A percentile compares a stretch with the other conserved stretches of the same genome.
Evolutionary conservation across 306 rosid genomes (phyloP).

Genomic region (Cicer chorassanicum): DNA sequence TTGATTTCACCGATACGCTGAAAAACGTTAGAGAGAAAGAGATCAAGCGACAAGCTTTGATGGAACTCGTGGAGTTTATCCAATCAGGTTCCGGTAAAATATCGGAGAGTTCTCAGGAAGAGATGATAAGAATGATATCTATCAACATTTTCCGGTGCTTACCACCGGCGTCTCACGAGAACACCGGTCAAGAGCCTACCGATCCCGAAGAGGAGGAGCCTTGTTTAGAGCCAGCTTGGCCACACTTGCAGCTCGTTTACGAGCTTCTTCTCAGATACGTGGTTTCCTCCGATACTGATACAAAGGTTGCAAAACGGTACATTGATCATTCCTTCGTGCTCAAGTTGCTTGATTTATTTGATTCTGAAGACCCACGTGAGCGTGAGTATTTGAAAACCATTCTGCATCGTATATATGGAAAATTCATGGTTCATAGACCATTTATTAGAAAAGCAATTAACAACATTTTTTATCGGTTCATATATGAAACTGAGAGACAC

Average conservation of each 20-base stretch:
- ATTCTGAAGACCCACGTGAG: constrained; percentile 90
- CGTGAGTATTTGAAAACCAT: constrained; percentile 96
- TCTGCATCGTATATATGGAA: constrained; percentile 91
- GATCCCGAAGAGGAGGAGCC: constrained; percentile 97
- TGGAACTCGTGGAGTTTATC: constrained; percentile 88
- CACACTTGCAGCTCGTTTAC: constrained; percentile 89
- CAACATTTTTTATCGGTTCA: constrained; percentile 88
- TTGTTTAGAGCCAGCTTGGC: constrained; percentile 84
- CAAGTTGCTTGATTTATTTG: constrained; percentile 84
- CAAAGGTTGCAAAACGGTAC: constrained; percentile 86
- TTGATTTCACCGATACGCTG: constrained; percentile 77
- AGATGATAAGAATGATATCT: constrained; percentile 89
- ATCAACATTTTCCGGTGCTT: constrained; percentile 83
- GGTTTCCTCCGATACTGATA: constrained; percentile 91
- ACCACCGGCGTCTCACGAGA: constrained; percentile 88
- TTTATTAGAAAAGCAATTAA: constrained; percentile 92
- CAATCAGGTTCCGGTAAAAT: constrained; percentile 94
- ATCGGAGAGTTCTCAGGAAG: constrained; percentile 83
- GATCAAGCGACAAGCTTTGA: constrained; percentile 77
- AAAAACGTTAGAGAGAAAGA: constrained; percentile 83
- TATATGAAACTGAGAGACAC: constrained; percentile 89
- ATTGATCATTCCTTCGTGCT: constrained; percentile 93
- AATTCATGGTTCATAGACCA: constrained; percentile 99
- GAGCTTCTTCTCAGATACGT: constrained; percentile 89
- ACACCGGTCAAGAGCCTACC: constrained; percentile 72